A percentile compares a stretch with the other conserved stretches of the same genome.
Conservation (phyloP, 2,329 filamentous ascomycete species). For the Microcyclosporella mali region DNA sequence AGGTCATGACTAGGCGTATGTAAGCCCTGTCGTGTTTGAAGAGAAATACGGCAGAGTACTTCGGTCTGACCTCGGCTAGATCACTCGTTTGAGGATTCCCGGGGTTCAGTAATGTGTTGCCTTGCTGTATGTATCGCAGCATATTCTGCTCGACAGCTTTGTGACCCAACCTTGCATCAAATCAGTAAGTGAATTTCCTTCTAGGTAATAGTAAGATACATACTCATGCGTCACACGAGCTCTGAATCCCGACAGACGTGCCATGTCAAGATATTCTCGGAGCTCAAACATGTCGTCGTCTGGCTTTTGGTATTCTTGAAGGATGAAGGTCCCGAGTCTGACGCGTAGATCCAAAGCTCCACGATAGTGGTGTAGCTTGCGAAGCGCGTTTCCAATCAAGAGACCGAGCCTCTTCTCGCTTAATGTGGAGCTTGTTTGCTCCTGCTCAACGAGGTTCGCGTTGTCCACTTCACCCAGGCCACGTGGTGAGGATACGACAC, state of each 20-base stretch:
- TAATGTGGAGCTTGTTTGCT: constrained; percentile 1
- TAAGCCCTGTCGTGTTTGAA: constrained; percentile 22
- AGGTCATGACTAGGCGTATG: constrained; percentile 23
- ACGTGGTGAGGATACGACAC: constrained; percentile 10
- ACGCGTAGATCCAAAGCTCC: constrained; percentile 32
- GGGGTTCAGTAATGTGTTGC: constrained; percentile 21
- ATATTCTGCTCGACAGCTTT: constrained; percentile 14
- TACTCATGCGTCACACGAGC: constrained; percentile 31
- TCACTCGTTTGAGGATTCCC: constrained; percentile 13
- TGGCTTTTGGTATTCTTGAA: constrained; percentile 21
- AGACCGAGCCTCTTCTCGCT: constrained; percentile 11
- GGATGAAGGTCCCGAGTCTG: constrained; percentile 32
- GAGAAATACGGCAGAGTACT: constrained; percentile 26
- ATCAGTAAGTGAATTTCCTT: constrained; percentile 4
- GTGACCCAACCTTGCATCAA: constrained; percentile 24
- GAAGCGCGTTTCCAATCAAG: constrained; percentile 22
- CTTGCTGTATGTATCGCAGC: constrained; percentile 16
- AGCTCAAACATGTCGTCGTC: constrained; percentile 22
- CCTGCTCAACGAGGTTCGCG: background rate
- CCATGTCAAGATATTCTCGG: constrained; percentile 29
- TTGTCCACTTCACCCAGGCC: constrained; percentile 6
- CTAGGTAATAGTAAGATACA: constrained; percentile 8
- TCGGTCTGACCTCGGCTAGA: constrained; percentile 24
- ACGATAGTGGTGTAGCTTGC: constrained; percentile 30
- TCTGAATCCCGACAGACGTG: constrained; percentile 25